Percentiles rank a stretch among this genome's conserved stretches.
phyloP scores from a whole-genome alignment of 768 basidiomycete species.

The Termitomyces sp. region DNA sequence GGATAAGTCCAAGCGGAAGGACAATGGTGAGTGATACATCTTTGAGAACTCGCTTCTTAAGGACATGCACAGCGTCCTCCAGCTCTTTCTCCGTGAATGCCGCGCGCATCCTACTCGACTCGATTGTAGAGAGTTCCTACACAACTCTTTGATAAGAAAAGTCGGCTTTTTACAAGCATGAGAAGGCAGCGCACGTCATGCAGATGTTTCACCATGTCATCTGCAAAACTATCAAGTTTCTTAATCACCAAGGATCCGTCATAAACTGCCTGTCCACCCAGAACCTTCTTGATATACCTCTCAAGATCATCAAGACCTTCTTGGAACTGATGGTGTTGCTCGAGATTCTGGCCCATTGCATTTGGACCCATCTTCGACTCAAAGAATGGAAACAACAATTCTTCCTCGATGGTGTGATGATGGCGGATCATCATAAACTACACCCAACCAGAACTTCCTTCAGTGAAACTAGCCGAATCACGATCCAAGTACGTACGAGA shows the following conservation, averaged over 20 bases:
- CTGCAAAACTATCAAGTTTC: conserved; percentile 25
- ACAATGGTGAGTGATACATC: conserved; percentile 20
- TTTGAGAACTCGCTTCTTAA: conserved; percentile 20
- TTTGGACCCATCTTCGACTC: conserved; percentile 25
- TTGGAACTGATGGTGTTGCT: conserved; percentile 26
- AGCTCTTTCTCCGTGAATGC: conserved; percentile 24
- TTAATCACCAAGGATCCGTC: conserved; percentile 28
- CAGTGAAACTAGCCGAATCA: too few relatives aligned
- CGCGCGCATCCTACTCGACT: conserved; percentile 22
- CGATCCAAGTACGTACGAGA: conserved; percentile 16
- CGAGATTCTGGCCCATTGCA: conserved; percentile 21
- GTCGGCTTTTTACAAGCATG: neutral
- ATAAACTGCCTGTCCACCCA: conserved; percentile 55
- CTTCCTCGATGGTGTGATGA: conserved; percentile 29
- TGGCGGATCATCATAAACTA: conserved; percentile 25
- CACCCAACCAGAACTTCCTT: neutral
- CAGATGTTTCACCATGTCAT: conserved; percentile 26
- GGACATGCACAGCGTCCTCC: conserved; percentile 17
- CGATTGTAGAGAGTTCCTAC: conserved; percentile 27
- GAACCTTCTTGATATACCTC: conserved; percentile 48
- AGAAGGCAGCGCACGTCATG: neutral
- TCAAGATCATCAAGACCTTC: conserved; percentile 22
- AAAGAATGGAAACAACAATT: conserved; percentile 22
- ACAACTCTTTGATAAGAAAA: neutral
- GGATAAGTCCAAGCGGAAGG: conserved; percentile 22